Evolutionary conservation across 495 filamentous ascomycete genomes (phyloP), one percentile per base, ranked within the genome.

Genomic region (Hyaloscypha finlandica): DNA sequence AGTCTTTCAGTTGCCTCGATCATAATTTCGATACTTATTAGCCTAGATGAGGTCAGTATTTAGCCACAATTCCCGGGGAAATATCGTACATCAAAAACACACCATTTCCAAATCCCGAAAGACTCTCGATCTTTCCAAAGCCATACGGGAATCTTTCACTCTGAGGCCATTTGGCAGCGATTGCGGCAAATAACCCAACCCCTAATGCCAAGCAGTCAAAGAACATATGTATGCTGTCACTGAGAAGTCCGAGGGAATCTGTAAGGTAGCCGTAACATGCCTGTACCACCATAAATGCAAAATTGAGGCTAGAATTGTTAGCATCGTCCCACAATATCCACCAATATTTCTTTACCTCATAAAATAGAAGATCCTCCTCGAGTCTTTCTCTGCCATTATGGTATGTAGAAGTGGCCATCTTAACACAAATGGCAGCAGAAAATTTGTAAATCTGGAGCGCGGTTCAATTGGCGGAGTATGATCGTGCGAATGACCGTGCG

Each of bases 151-250:
- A 98, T 22, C 89, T 78, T 68, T 88, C 81, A 73, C 88, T 96
- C 1, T 93, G 90, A 1, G 93, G 93, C 94, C 94, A 97, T 77
- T 98, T 98, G 74, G 92, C 96, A 84, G 96, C 94, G 14, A 99
- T 92, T 12, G 96, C 90, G n/a, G 95, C 95, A 71, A 92, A 92
- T 9, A 99, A 84, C 16, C 95, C 95, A 19, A 98, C 92, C 1
- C 90, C 89, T 25, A 99, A 84, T 22, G 95, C 95, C 16, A 97
- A 84, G 70, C 95, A 99, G 76, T 99, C 95, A 69, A 99, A 99
- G 74, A 99, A 96, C 95, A 99, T 99, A 77, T 99, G 95, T 67
- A 99, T 96, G 73, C 92, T 97, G 77, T 99, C 95, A 70, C 92
- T 97, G 5, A 99, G 87, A 3, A 99, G 83, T 1, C 95, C 95